Base-by-base conservation (phyloP, 768 basidiomycete species). In the Neoboletus magnificus region DNA sequence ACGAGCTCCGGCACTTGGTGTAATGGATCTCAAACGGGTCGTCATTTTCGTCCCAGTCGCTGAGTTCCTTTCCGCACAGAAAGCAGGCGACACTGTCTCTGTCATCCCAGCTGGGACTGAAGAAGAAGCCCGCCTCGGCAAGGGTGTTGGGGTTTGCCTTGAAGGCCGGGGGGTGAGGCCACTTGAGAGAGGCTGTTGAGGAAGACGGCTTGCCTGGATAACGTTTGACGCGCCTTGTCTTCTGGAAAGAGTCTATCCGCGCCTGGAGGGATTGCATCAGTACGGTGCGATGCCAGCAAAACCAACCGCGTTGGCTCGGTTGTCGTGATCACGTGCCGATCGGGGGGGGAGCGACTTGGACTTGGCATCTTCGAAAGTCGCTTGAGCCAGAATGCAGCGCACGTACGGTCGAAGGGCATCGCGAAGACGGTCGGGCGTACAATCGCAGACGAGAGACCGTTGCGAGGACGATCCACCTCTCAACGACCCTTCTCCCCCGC, bases 101-200 rank as follows among this genome's bases (percentile, higher is more conserved):
- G 56, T 87, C 84, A 23, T 84, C 81, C 55, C 76, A 74, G 59
- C 80, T 82, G 0, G 91, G 91, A 58, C 78, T 78, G 72, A 80
- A 94, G 77, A 83, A 95, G 74, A 96, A 98, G 10, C 95, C 95
- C 3, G 95, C 95, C 60, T 88, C 84, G 2, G 95, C 88, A 16
- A 98, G 82, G 4, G 81, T 77, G 50, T 79, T 72, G 1, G 94
- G 86, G 48, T 82, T 93, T 44, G 94, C 87, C 48, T 74, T 72
- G 68, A 83, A 90, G 18, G 74, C 63, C 0, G 70, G 41, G 0
- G 88, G 81, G 61, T 95, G 90, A 0, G 93, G 87, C 91, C 93
- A 98, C 72, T 83, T 88, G 46, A 76, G 53, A n/a, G 82, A 61
- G 39, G 73, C 72, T 1, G 72, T 61, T 1, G 74, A 74, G 2